phyloP scores from a whole-genome alignment of 768 basidiomycete genomes.

The Piloderma croceum region DNA sequence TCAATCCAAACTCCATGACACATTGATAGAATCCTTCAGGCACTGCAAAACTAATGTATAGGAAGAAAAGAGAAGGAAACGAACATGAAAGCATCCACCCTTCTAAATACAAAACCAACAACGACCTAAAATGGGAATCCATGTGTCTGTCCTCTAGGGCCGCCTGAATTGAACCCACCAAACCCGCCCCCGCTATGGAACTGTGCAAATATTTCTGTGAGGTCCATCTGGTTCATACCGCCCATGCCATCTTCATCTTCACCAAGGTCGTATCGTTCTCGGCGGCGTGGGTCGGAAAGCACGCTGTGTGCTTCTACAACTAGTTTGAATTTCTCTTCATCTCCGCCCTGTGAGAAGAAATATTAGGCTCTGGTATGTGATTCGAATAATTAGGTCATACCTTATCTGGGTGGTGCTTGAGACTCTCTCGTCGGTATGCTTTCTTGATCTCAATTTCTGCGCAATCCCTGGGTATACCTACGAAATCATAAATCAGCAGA shows the following conservation, averaged over 20 bases:
- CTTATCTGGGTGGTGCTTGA: slow-evolving; percentile 86
- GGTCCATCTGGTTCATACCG: slow-evolving; percentile 41
- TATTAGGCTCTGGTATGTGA: not conserved
- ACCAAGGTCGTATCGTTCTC: slow-evolving; percentile 75
- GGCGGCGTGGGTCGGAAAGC: slow-evolving; percentile 67
- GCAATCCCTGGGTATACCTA: slow-evolving; percentile 51
- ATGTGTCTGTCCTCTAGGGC: slow-evolving; percentile 24
- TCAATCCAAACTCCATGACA: too few relatives aligned
- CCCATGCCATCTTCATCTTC: slow-evolving; percentile 73
- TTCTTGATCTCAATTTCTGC: slow-evolving; percentile 79
- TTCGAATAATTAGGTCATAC: slow-evolving; percentile 26
- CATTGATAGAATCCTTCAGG: too few relatives aligned
- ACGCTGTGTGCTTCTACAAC: slow-evolving; percentile 78
- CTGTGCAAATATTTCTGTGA: slow-evolving; percentile 61
- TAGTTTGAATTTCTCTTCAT: slow-evolving; percentile 94
- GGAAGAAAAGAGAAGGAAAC: too few relatives aligned
- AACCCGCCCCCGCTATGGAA: slow-evolving; percentile 43
- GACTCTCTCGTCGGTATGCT: slow-evolving; percentile 80
- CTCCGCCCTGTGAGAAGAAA: slow-evolving; percentile 62
- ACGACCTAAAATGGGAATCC: slow-evolving; percentile 12
- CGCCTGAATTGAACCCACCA: slow-evolving; percentile 24
- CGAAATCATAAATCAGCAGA: not conserved
- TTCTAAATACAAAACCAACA: too few relatives aligned
- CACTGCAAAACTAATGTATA: too few relatives aligned
- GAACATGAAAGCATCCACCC: too few relatives aligned